Evolutionary conservation across 2,329 filamentous ascomycete genomes (phyloP).

Genomic region (Mariannaea sp.): DNA sequence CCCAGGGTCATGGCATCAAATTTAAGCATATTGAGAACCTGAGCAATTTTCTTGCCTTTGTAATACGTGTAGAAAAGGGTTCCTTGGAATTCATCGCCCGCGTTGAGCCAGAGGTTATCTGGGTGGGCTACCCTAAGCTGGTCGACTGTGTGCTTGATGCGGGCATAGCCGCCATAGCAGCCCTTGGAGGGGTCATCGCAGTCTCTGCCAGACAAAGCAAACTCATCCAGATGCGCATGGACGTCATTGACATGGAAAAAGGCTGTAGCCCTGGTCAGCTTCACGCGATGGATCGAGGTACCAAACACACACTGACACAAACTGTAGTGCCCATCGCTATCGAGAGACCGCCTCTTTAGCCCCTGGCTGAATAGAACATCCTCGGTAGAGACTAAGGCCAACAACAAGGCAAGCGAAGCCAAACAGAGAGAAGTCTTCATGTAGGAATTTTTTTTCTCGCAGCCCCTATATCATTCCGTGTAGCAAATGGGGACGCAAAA

Average conservation of each 20-base stretch:
- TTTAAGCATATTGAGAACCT: constrained; percentile 67
- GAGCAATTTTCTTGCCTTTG: constrained; percentile 69
- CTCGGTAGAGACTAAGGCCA: constrained; percentile 44
- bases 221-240: constrained; percentile 69
- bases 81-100: constrained; percentile 72
- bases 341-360: constrained; percentile 54
- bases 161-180: constrained; percentile 68
- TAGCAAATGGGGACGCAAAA: background rate
- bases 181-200: constrained; percentile 60
- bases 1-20: constrained; percentile 71
- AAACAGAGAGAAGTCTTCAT: constrained; percentile 34
- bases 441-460: background rate
- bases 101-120: constrained; percentile 67
- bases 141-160: constrained; percentile 65
- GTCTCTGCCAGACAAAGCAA: constrained; percentile 63
- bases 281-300: background rate
- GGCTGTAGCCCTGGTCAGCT: constrained; percentile 41
- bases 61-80: constrained; percentile 72
- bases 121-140: constrained; percentile 60
- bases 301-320: constrained; percentile 46
- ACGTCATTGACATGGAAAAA: constrained; percentile 75
- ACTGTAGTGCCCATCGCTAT: constrained; percentile 57
- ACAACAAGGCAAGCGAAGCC: constrained; percentile 33
- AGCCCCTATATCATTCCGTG: too few species aligned
- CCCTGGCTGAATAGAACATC: constrained; percentile 57